Evolutionary conservation across 257 asterid species (phyloP).

Genomic region (Solanum pimpinellifolium): DNA sequence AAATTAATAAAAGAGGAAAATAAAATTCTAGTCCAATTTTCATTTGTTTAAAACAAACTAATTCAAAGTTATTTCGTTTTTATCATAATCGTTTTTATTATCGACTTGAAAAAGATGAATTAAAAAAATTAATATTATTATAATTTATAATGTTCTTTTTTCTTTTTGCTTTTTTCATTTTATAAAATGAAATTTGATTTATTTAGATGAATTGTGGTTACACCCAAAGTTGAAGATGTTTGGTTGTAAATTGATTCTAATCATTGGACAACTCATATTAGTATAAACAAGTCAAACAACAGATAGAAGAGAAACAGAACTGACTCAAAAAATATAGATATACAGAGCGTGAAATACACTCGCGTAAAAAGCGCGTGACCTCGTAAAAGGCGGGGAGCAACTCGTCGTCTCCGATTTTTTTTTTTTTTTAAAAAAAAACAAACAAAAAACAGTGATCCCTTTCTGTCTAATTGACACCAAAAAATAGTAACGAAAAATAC

Average conservation of each 20-base stretch:
- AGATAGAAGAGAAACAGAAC: neutral
- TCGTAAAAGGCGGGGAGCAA: constrained; percentile 36
- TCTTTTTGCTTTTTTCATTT: no score
- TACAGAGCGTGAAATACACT: neutral
- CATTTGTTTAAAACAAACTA: no score
- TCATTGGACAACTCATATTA: neutral
- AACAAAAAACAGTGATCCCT: neutral
- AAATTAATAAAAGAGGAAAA: no score
- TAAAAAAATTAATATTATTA: no score
- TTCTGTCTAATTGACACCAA: neutral
- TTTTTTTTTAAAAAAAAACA: neutral
- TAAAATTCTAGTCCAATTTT: no score
- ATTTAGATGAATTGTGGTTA: neutral
- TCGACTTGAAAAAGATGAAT: neutral
- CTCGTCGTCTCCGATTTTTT: constrained; percentile 14
- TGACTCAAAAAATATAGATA: neutral
- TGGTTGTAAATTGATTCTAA: neutral
- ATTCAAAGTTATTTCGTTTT: no score
- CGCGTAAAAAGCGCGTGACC: constrained; percentile 3
- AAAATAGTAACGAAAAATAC: neutral
- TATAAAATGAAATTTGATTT: neutral
- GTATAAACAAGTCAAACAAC: neutral
- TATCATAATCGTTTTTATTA: no score
- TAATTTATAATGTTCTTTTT: no score
- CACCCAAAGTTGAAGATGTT: neutral